Conservation (phyloP, 1,284 basidiomycete species). For the Quambalaria eucalypti region DNA sequence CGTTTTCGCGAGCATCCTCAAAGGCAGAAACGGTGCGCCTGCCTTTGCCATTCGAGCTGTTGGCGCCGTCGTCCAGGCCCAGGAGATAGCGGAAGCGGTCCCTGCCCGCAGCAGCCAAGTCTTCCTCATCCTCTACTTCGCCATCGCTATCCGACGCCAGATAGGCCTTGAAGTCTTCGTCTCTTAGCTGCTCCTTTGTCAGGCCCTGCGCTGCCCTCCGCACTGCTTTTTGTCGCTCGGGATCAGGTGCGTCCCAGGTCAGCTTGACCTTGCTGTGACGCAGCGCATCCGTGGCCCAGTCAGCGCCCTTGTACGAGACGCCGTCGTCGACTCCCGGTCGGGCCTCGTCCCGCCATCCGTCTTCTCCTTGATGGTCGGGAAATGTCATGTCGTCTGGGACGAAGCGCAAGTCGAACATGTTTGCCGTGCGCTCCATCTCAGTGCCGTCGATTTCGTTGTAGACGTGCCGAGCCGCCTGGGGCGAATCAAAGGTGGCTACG, state of each 20-base stretch:
- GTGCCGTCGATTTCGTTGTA: constrained; percentile 84
- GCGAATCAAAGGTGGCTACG: constrained; percentile 76
- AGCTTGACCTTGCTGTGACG: constrained; percentile 95
- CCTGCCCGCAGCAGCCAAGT: constrained; percentile 4
- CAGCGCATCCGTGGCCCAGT: constrained; percentile 92
- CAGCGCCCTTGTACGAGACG: constrained; percentile 65
- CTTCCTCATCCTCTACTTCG: constrained; percentile 15
- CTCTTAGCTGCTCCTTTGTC: constrained; percentile 27
- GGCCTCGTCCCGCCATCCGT: constrained; percentile 59
- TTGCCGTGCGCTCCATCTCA: constrained; percentile 92
- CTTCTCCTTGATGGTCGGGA: constrained; percentile 53
- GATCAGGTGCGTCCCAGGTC: constrained; percentile 97
- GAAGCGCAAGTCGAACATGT: constrained; percentile 74
- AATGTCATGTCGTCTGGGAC: constrained; percentile 75
- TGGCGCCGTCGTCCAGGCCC: constrained; percentile 16
- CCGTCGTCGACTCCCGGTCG: constrained; percentile 57
- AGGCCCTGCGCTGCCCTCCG: constrained; percentile 20
- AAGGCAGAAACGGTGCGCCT: constrained; percentile 13
- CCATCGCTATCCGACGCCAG: constrained; percentile 32
- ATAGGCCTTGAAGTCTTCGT: constrained; percentile 44
- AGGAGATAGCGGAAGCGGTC: constrained; percentile 36
- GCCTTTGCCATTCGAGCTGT: background rate
- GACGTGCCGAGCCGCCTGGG: constrained; percentile 68
- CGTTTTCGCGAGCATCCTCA: constrained; percentile 16
- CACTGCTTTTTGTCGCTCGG: constrained; percentile 68